A percentile compares a stretch with the other conserved stretches of the same genome.
phyloP scores from a whole-genome alignment of 345 rosid species.

The Eucalyptus rudis region DNA sequence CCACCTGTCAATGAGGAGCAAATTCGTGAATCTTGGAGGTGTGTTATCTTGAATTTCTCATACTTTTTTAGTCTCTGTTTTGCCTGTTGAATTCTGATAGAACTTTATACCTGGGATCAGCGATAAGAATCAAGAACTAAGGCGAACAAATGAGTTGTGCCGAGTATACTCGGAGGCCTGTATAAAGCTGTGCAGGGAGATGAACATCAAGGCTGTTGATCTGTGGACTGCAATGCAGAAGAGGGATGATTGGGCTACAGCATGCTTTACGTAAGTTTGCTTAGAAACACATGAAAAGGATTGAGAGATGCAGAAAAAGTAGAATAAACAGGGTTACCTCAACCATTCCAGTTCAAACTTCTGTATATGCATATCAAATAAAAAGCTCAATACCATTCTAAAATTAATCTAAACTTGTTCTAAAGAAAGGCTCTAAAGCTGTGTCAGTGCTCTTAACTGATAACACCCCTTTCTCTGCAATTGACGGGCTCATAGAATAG shows the following conservation, averaged over 20 bases:
- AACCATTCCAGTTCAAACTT: neutral
- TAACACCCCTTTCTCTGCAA: neutral
- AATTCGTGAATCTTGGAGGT: constrained; percentile 10
- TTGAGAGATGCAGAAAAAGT: neutral
- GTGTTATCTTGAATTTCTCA: neutral
- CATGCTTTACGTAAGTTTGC: constrained; percentile 64
- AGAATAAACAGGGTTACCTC: neutral
- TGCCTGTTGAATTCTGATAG: neutral
- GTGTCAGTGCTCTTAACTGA: neutral
- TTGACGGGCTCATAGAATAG: neutral
- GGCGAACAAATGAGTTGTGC: constrained; percentile 54
- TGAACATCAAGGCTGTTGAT: constrained; percentile 49
- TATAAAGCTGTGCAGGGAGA: constrained; percentile 49
- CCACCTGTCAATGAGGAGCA: constrained; percentile 73
- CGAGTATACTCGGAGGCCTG: constrained; percentile 56
- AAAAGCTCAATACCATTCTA: neutral
- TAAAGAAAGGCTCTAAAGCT: neutral
- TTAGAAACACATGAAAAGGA: neutral
- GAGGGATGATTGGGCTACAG: constrained; percentile 42
- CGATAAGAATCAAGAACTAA: neutral
- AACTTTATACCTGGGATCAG: neutral
- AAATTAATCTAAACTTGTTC: neutral
- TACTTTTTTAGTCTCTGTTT: neutral
- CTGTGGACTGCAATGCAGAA: constrained; percentile 63
- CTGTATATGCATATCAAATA: neutral